phyloP scores from a whole-genome alignment of 306 rosid species.

The Abrus precatorius region DNA sequence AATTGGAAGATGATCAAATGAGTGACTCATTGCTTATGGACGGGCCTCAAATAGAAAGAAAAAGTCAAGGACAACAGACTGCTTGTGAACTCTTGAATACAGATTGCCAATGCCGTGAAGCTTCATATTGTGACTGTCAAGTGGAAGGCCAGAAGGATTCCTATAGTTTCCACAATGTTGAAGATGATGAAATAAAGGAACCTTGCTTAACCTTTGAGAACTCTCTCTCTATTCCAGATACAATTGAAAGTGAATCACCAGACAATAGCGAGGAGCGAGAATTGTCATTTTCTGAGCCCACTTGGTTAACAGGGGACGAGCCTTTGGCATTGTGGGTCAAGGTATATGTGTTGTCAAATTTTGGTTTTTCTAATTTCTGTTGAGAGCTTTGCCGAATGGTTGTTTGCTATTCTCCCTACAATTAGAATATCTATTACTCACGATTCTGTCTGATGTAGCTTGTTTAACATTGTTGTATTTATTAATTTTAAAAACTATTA shows the following conservation, averaged over 20 bases:
- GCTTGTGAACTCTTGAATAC: constrained; percentile 50
- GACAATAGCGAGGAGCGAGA: constrained; percentile 59
- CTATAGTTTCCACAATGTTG: constrained; percentile 58
- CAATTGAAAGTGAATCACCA: constrained; percentile 63
- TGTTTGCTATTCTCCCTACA: background rate
- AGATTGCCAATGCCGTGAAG: constrained; percentile 57
- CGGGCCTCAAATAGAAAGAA: constrained; percentile 55
- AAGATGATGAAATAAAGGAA: constrained; percentile 56
- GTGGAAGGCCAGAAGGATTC: constrained; percentile 58
- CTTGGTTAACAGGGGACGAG: constrained; percentile 77
- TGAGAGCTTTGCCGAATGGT: constrained; percentile 7
- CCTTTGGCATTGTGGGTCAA: constrained; percentile 87
- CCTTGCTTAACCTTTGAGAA: constrained; percentile 58
- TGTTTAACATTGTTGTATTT: constrained; percentile 6
- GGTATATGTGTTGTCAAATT: constrained; percentile 59
- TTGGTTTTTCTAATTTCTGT: constrained; percentile 24
- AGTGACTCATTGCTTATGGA: constrained; percentile 51
- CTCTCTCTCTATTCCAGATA: constrained; percentile 54
- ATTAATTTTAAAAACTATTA: background rate
- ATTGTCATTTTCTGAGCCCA: constrained; percentile 66
- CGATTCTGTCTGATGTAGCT: background rate
- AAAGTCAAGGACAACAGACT: constrained; percentile 51
- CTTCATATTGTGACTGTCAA: constrained; percentile 55
- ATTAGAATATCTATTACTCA: background rate
- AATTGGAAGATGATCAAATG: constrained; percentile 47